Evolutionary conservation across 192 early-diverging fungal species (phyloP).

Genomic region (Dimargaris verticillata): DNA sequence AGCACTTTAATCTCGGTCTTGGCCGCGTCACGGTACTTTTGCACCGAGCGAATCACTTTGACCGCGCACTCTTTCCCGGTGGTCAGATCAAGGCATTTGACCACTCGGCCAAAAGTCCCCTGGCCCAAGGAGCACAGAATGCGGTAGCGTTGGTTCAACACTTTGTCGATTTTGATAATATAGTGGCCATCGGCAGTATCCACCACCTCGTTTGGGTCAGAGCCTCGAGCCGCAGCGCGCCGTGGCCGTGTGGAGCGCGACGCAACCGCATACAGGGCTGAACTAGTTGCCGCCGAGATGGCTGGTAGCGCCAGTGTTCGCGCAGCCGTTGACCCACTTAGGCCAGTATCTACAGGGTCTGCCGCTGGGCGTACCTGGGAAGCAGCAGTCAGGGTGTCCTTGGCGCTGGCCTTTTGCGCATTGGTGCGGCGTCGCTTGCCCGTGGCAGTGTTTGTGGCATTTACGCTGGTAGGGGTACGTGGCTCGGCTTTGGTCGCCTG

Average conservation of each 20-base stretch:
- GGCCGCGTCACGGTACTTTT: slow-evolving; percentile 89
- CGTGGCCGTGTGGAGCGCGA: not conserved
- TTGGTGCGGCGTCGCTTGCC: no score
- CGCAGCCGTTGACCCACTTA: not conserved
- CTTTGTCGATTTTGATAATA: slow-evolving; percentile 52
- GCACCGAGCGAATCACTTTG: slow-evolving; percentile 84
- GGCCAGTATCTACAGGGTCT: not conserved
- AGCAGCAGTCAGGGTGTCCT: not conserved
- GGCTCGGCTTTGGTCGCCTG: no score
- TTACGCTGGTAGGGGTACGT: no score
- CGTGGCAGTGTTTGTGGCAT: no score
- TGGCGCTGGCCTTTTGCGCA: no score
- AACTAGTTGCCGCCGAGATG: not conserved
- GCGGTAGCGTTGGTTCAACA: slow-evolving; percentile 59
- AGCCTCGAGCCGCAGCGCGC: not conserved
- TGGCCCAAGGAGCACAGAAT: slow-evolving; percentile 80
- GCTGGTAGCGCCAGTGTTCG: not conserved
- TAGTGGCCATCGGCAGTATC: slow-evolving; percentile 93
- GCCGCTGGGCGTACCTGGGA: not conserved
- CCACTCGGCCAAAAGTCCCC: slow-evolving; percentile 96
- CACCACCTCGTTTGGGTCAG: slow-evolving; percentile 25
- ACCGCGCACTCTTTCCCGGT: slow-evolving; percentile 50
- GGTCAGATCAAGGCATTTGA: slow-evolving; percentile 63
- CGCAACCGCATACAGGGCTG: not conserved
- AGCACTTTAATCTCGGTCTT: slow-evolving; percentile 79